Evolutionary conservation across 148 eudicot species (phyloP).

Genomic region (Amaranthus palmeri): DNA sequence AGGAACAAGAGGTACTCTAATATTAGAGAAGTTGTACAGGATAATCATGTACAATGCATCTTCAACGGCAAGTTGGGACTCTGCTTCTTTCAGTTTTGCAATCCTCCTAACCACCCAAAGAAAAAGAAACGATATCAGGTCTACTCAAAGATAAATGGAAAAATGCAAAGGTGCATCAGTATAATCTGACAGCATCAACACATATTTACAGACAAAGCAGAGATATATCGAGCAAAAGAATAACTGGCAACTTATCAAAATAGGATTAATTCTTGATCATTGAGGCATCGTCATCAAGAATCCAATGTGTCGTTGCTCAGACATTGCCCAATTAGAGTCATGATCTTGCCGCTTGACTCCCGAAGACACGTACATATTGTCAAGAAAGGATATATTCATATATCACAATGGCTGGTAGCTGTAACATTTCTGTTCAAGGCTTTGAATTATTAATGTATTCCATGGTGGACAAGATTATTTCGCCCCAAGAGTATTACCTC

Average conservation of each 20-base stretch:
- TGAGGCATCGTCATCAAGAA: slow-evolving; percentile 20
- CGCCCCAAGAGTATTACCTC: slow-evolving; percentile 19
- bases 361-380: slow-evolving; percentile 8
- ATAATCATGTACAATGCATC: slow-evolving; percentile 69
- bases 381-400: slow-evolving; percentile 7
- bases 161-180: neutral
- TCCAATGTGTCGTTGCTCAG: slow-evolving; percentile 18
- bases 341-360: slow-evolving; percentile 16
- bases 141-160: slow-evolving; percentile 3
- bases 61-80: slow-evolving; percentile 55
- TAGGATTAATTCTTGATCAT: slow-evolving; percentile 15
- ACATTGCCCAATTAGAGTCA: slow-evolving; percentile 16
- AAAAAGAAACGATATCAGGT: slow-evolving; percentile 5
- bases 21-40: slow-evolving; percentile 51
- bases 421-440: slow-evolving; percentile 30
- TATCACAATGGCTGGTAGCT: slow-evolving; percentile 16
- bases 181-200: slow-evolving; percentile 8
- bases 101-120: slow-evolving; percentile 62
- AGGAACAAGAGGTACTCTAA: slow-evolving; percentile 61
- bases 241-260: slow-evolving; percentile 32
- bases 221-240: slow-evolving; percentile 19
- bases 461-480: slow-evolving; percentile 17
- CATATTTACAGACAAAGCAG: slow-evolving; percentile 19
- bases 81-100: slow-evolving; percentile 58
- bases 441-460: slow-evolving; percentile 25